Evolutionary conservation across 352 stramenopile genomes (phyloP), one percentile per base, ranked within the genome.

Genomic region (Phytophthora litchii): DNA sequence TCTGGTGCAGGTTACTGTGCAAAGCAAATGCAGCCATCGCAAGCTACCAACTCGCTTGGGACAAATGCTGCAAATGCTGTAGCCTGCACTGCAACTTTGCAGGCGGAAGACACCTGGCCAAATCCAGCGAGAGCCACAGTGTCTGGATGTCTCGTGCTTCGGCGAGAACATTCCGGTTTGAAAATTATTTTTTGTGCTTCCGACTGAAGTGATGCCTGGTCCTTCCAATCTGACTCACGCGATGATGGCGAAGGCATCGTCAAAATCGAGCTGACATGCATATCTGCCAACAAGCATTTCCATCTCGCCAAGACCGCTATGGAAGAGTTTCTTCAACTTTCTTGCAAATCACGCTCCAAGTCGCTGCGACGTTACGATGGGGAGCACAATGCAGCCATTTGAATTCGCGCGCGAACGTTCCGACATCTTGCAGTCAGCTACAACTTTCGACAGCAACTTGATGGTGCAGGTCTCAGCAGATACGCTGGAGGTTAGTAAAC

Each of bases 1-100:
- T 67, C 59, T 67, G 57, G 49, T 65, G 57, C 57, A 23, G 32
- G 21, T 60, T 45, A 41, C 16, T 23, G 42, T 60, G 53, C 53
- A 56, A 13, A 56, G 49, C 42, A 11, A 35, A 57, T 25, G 21
- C 32, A 51, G 23, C 34, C 36, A 46, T 47, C 1, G 36, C n/a
- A n/a, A n/a, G n/a, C 34, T 50, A 36, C 49, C 32, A 57, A 57
- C 23, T 21, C 32, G 5, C 19, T 56, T 44, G 32, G 20, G 23
- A n/a, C 34, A 25, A 13, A 21, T 40, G 36, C 36, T 12, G 11
- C 8, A 16, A n/a, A n/a, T n/a, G n/a, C n/a, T 45, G 38, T 43
- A 32, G 32, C 23, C 13, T 42, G 36, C 38, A 16, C 12, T 57
- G 36, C 38, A n/a, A 23, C 16, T 10, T 17, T 44, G 50, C 17